A percentile compares a stretch with the other conserved stretches of the same genome.
Evolutionary conservation across 352 stramenopile species (phyloP).

Genomic region (Globisporangium alternatum): DNA sequence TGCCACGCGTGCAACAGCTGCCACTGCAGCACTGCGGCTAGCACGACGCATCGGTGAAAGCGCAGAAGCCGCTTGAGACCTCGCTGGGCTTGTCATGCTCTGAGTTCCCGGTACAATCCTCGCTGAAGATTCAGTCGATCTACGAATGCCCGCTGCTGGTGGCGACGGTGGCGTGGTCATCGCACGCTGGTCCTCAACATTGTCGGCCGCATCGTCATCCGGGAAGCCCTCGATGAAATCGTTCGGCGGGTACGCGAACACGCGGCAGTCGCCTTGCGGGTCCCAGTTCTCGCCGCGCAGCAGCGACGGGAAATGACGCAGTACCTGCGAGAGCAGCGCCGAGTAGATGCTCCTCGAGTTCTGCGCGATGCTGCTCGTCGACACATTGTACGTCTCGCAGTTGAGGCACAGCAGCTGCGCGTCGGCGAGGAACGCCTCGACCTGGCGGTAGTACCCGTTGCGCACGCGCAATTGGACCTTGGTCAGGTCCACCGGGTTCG

Average conservation of each 20-base stretch:
- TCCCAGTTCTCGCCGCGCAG: conserved; percentile 27
- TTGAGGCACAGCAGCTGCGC: conserved; percentile 70
- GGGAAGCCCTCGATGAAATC: conserved; percentile 44
- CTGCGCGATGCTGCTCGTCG: conserved; percentile 74
- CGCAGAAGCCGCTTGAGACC: background rate
- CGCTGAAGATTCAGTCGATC: background rate
- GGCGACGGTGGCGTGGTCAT: background rate
- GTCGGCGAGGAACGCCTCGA: conserved; percentile 80
- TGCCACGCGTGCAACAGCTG: background rate
- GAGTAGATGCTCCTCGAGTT: conserved; percentile 72
- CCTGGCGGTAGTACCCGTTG: conserved; percentile 76
- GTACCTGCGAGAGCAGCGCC: conserved; percentile 53
- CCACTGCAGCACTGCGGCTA: background rate
- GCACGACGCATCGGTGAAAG: background rate
- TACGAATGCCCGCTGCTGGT: background rate
- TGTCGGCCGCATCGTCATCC: conserved; percentile 22
- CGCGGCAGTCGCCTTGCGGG: conserved; percentile 17
- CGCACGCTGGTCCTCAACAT: conserved; percentile 3
- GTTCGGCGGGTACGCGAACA: conserved; percentile 48
- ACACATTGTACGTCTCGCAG: conserved; percentile 86
- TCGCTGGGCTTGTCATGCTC: background rate
- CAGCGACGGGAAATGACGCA: conserved; percentile 60
- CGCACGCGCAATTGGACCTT: conserved; percentile 71
- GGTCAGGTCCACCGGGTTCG: conserved; percentile 82
- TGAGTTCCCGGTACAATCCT: background rate